Base-by-base conservation (phyloP, 1,284 basidiomycete species). In the Trametes pubescens region DNA sequence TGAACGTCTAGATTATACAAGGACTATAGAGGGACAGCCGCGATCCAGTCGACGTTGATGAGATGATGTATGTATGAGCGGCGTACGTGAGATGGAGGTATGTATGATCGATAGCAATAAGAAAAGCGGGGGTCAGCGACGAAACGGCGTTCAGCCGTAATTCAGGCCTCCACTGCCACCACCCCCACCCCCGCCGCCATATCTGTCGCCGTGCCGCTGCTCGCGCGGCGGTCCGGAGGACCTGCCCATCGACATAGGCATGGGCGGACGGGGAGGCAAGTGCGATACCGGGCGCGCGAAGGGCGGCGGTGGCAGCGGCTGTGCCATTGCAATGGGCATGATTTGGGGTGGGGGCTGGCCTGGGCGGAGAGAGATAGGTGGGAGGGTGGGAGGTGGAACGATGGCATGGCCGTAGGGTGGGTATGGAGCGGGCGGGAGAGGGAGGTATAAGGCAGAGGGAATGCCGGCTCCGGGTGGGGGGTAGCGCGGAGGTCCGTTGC, bases 201-300 rank as follows among this genome's bases (percentile, higher is more conserved):
- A 64, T 16, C 69, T 65, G 37, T 67, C 64, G 21, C 60, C 59
- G 37, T 70, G 68, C 21, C 64, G 65, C 14, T 66, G 64, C 21
- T 65, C 71, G 40, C 62, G 64, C 18, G 65, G 65, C 32, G 64
- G 47, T 29, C 64, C 67, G 21, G 67, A 58, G 34, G 69, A 60
- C 29, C 68, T 60, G 21, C 67, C 71, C 59, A 71, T 51, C 13
- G 72, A 70, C 49, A 69, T 63, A 13, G 71, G 70, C 46, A 67
- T 63, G 11, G 65, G 59, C 9, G 77, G 76, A 3, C 73, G 71
- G 21, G 70, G 71, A 22, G 75, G 75, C 16, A 77, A 62, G 48
- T 73, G 68, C 16, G 67, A 34, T 9, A 68, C 48, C 22, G 71
- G 66, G 24, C 72, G 64, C 2, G 67, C 61, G 49, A 65, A 65